A percentile compares a stretch with the other conserved stretches of the same genome.
Evolutionary conservation across 768 basidiomycete species (phyloP).

Genomic region (Mycena leptocephala): DNA sequence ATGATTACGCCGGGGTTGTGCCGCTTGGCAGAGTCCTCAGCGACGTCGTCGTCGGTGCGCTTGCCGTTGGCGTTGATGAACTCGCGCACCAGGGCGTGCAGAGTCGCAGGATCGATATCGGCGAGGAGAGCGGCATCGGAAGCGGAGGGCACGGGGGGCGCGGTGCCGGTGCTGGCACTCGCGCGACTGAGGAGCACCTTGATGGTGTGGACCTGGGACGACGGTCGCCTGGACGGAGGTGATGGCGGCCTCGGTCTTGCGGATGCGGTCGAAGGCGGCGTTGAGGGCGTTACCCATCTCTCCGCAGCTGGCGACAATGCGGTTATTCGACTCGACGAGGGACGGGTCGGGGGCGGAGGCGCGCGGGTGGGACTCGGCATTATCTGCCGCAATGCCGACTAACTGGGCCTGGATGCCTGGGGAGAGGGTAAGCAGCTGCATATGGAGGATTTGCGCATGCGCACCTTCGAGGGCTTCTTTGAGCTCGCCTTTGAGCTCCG

Average conservation of each 20-base stretch:
- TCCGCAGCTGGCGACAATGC: no score
- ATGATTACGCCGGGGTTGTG: background rate
- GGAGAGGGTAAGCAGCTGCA: no score
- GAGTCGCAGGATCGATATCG: background rate
- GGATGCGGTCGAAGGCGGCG: no score
- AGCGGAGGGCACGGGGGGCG: background rate
- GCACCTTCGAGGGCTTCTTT: no score
- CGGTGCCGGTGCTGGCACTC: background rate
- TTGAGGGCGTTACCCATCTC: no score
- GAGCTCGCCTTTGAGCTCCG: no score
- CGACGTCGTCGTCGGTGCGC: background rate
- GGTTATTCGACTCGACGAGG: no score
- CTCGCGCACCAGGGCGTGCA: background rate
- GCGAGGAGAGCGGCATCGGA: background rate
- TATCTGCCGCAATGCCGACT: no score
- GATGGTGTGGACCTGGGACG: background rate
- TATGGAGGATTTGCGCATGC: no score
- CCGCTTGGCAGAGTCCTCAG: background rate
- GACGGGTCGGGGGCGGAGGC: no score
- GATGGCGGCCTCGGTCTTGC: background rate
- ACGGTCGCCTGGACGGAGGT: background rate
- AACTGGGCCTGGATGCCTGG: no score
- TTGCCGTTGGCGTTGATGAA: background rate
- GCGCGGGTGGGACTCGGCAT: no score
- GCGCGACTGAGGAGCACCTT: background rate